A percentile compares a stretch with the other conserved stretches of the same genome.
Evolutionary conservation across 345 rosid species (phyloP).

Genomic region (Raphanus raphanistrum): DNA sequence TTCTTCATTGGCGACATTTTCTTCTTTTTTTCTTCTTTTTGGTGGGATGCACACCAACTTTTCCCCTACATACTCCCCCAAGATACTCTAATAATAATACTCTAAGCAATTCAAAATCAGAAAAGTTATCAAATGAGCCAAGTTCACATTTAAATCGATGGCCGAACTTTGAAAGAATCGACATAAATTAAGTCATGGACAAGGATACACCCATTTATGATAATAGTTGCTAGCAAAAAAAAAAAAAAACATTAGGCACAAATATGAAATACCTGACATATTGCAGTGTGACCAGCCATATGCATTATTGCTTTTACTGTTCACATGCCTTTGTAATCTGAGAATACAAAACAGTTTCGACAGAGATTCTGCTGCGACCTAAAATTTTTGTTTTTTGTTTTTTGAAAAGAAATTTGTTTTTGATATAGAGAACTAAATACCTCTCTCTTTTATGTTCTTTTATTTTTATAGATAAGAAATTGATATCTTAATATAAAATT

Average conservation of each 20-base stretch:
- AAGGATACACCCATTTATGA: neutral
- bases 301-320: neutral
- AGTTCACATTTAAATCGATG: neutral
- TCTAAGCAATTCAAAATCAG: no score
- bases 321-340: slow-evolving; percentile 17
- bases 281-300: neutral
- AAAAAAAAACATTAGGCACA: slow-evolving; percentile 3
- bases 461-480: neutral
- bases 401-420: no score
- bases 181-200: neutral
- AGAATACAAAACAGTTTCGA: neutral
- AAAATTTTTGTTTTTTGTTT: no score
- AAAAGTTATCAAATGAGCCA: neutral
- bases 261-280: neutral
- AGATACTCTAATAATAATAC: no score
- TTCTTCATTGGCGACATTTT: no score
- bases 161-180: neutral
- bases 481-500: neutral
- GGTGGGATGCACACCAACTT: no score
- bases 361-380: neutral
- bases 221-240: neutral
- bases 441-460: neutral
- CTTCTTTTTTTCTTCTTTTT: no score
- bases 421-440: neutral
- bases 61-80: no score